Evolutionary conservation across 768 basidiomycete species (phyloP), one percentile per base, ranked within the genome.

Genomic region (Saitozyma podzolica): DNA sequence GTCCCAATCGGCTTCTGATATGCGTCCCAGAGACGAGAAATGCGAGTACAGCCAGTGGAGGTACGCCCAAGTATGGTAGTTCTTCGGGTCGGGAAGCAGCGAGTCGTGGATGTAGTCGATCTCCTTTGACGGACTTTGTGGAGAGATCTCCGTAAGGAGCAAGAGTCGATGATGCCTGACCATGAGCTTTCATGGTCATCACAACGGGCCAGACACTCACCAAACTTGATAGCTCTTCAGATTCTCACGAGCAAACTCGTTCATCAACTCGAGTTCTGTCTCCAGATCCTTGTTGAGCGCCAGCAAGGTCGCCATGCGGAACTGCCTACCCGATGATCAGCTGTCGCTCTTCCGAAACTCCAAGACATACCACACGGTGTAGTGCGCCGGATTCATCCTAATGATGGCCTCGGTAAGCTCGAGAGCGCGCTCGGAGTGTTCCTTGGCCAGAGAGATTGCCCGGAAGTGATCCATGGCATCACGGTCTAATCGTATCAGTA

Each of bases 1-100:
- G 9, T 37, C 55, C 78, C 78, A 80, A 13, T 74, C 68, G 9
- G 64, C 37, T n/a, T 63, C 54, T 9, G 61, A 56, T n/a, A 74
- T 69, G 8, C 73, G 63, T 42, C 64, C 59, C 1, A 76, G 72
- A 6, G 70, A 62, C 5, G 64, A 74, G 82, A 94, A 94, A 75
- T 88, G 86, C 9, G 90, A 88, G 49, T 96, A 86, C 11, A 93
- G 78, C 92, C 93, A 97, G 78, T 99, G 94, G 8, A 95, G 85
- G 80, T 97, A 95, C 8, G 91, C 90, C 96, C 96, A 99, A 0
- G 96, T 98, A 79, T 98, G 95, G 78, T 99, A 99, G 82, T 99
- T 99, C 85, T 99, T 99, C 50, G 86, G 80, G 75, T 99, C 96
- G 19, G 80, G 83, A 8, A 84, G 81, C 40, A 99, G 85, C 0